These are phyloP conservation scores for Baudoinia panamericana DNA, from an alignment of 495 filamentous ascomycete genomes.

Conservation along the genomic window DNA sequence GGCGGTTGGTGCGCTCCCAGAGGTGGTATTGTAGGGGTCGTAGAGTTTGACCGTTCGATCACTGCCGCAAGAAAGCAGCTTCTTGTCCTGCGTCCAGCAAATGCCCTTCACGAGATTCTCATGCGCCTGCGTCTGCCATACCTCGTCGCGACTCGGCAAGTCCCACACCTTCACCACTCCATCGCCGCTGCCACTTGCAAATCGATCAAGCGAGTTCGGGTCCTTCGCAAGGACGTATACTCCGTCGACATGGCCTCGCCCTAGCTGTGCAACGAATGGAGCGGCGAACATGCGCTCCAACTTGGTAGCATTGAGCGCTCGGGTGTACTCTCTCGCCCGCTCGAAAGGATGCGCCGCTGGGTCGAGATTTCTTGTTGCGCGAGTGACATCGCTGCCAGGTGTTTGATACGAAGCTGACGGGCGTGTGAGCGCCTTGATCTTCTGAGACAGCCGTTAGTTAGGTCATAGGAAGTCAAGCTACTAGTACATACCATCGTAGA, in stretches of 20 bases:
- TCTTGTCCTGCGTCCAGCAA: constrained; percentile 71
- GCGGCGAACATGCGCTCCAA: constrained; percentile 91
- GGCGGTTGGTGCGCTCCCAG: constrained; percentile 50
- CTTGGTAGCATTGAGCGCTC: constrained; percentile 83
- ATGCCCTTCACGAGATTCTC: constrained; percentile 85
- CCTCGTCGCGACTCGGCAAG: constrained; percentile 61
- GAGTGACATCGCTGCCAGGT: constrained; percentile 58
- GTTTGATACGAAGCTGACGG: constrained; percentile 63
- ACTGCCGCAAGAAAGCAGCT: constrained; percentile 77
- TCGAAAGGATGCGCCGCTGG: constrained; percentile 92
- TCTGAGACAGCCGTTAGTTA: constrained; percentile 35
- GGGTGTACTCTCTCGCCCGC: constrained; percentile 80
- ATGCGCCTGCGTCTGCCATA: constrained; percentile 70
- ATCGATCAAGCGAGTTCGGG: constrained; percentile 28
- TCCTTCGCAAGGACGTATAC: constrained; percentile 42
- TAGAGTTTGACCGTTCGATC: constrained; percentile 81
- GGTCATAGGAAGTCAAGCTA: not conserved
- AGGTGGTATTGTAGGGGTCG: constrained; percentile 67
- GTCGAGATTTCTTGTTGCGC: constrained; percentile 75
- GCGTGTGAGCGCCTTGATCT: constrained; percentile 86
- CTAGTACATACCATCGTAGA: not conserved
- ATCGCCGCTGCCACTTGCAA: constrained; percentile 32
- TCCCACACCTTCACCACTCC: constrained; percentile 94
- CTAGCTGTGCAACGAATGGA: constrained; percentile 79
- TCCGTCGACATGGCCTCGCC: constrained; percentile 85